Conservation (phyloP, 2,329 filamentous ascomycete species). For the Diaporthe sp. region DNA sequence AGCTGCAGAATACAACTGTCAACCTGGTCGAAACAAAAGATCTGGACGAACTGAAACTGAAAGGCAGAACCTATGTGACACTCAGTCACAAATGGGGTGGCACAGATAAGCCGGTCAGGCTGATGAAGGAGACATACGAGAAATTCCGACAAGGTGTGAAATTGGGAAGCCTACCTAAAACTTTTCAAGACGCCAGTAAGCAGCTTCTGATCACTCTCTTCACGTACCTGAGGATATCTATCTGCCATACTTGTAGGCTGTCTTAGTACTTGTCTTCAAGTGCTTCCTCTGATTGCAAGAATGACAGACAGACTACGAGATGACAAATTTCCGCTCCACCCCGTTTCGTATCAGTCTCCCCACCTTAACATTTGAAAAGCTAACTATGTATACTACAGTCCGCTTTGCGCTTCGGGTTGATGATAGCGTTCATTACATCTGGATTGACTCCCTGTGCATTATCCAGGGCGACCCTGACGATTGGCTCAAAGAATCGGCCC, state of each 20-base stretch:
- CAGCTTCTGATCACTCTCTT: neutral
- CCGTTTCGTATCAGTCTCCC: neutral
- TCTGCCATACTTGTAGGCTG: neutral
- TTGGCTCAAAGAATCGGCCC: slow-evolving; percentile 41
- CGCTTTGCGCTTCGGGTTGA: neutral
- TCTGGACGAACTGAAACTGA: neutral
- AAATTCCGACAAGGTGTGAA: neutral
- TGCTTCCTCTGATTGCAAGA: neutral
- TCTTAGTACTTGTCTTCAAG: neutral
- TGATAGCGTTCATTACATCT: slow-evolving; percentile 27
- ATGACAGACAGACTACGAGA: too few species aligned
- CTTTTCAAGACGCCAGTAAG: slow-evolving; percentile 23
- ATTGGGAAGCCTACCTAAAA: neutral
- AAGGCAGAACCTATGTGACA: neutral
- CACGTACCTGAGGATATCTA: neutral
- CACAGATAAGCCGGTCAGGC: neutral
- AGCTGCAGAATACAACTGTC: neutral
- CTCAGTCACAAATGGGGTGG: slow-evolving; percentile 5
- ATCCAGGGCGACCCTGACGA: slow-evolving; percentile 39
- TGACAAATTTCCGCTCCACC: neutral
- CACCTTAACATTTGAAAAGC: neutral
- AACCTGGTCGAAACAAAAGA: neutral
- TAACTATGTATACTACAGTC: neutral
- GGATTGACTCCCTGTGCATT: slow-evolving; percentile 39
- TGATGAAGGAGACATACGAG: neutral